Conservation (phyloP, 73 alveolate species). For the Tetrahymena elliotti region DNA sequence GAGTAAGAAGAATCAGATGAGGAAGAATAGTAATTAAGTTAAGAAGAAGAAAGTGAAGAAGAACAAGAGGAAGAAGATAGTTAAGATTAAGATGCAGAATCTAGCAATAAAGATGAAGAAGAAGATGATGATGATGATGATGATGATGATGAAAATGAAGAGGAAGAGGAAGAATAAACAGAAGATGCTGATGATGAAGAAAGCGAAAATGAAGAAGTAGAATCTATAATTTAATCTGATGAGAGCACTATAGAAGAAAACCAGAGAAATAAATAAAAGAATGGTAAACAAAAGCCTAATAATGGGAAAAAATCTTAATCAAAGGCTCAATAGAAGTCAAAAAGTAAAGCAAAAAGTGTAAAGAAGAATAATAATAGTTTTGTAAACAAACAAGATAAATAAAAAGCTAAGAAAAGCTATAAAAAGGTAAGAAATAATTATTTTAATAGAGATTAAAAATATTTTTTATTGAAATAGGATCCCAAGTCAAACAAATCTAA, state of each 20-base stretch:
- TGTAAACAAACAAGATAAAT: background rate
- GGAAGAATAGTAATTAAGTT: background rate
- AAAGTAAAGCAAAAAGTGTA: background rate
- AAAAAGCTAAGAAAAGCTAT: background rate
- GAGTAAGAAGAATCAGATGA: background rate
- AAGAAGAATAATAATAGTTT: background rate
- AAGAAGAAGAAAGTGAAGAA: background rate
- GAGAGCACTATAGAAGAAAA: background rate
- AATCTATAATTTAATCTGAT: background rate
- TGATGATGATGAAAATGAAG: background rate
- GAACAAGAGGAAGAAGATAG: background rate
- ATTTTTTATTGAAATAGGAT: background rate
- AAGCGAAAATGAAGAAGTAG: background rate
- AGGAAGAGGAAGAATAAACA: background rate
- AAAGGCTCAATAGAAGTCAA: background rate
- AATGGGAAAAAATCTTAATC: background rate
- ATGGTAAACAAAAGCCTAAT: background rate
- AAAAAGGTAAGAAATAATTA: background rate
- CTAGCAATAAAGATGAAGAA: background rate
- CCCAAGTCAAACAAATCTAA: background rate
- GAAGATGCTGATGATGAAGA: background rate
- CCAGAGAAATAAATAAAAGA: background rate
- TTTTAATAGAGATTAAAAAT: too few species aligned
- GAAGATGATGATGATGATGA: background rate
- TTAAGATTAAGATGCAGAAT: background rate